Base-by-base conservation (phyloP, 495 filamentous ascomycete species). In the Pyrenopolyporus hunteri region DNA sequence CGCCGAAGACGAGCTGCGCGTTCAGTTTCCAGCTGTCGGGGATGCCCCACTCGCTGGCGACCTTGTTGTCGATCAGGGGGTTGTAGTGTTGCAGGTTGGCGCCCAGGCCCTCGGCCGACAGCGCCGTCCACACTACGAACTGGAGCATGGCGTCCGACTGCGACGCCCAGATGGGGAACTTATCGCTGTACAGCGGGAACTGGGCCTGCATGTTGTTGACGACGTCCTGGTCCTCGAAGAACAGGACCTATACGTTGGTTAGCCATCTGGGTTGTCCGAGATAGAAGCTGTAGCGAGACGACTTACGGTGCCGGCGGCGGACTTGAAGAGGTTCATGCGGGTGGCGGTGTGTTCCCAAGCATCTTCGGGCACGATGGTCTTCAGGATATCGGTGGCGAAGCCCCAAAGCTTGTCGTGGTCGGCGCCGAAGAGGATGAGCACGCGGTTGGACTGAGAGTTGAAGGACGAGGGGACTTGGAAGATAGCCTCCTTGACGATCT, bases 11-110 rank as follows among this genome's bases (percentile, higher is more conserved):
- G 58, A 88, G 68, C 75, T 87, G 83, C 17, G 82, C 80, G 46
- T 75, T 78, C 40, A 89, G 70, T 57, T 78, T 79, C 88, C 88
- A 92, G 45, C 76, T 78, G 23, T 63, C 45, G 31, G 84, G 82
- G 11, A 89, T 61, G 11, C 78, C 78, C 87, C 87, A 90, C 48
- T 79, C 65, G 53, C 76, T 71, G 23, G 71, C 66, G 9, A 85
- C 83, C 73, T 80, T 80, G 36, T 67, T 75, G 73, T 88, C 85
- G 47, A 89, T 72, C 43, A 89, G 66, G 1, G 87, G 81, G 79
- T 87, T 88, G 77, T 90, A 89, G 72, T 90, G 88, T 78, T 92
- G 89, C 3, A 92, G 78, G 76, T 85, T 90, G 69, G 81, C 83
- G 37, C 87, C 89, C 28, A 90, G 75, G 28, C 89, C 88, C 74